Evolutionary conservation across 192 early-diverging fungal species (phyloP).

Genomic region (Funneliformis geosporum): DNA sequence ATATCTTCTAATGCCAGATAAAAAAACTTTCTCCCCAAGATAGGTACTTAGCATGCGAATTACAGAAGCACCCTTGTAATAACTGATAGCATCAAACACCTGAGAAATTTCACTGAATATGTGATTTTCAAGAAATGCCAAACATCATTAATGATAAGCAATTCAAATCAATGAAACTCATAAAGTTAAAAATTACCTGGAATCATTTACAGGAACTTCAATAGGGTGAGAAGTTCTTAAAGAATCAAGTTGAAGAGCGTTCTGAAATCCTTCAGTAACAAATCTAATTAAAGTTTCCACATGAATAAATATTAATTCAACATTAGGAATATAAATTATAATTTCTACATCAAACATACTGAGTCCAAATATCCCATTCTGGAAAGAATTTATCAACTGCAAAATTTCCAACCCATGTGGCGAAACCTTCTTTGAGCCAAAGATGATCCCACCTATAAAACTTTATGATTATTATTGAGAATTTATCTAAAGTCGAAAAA

Average conservation of each 20-base stretch:
- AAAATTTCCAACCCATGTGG: conserved; percentile 91
- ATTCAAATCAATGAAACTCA: not conserved
- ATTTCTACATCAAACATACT: conserved; percentile 14
- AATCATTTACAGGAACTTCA: conserved; percentile 81
- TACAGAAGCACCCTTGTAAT: conserved; percentile 89
- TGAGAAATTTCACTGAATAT: conserved; percentile 79
- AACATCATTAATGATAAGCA: not conserved
- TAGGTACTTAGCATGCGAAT: conserved; percentile 91
- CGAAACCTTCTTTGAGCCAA: conserved; percentile 98
- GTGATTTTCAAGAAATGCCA: not conserved
- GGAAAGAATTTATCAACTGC: conserved; percentile 90
- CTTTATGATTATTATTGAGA: not conserved
- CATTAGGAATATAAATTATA: not conserved
- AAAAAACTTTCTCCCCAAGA: conserved; percentile 68
- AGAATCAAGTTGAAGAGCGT: conserved; percentile 77
- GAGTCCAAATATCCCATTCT: conserved; percentile 92
- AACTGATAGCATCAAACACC: conserved; percentile 94
- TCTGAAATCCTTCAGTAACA: conserved; percentile 73
- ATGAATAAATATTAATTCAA: not conserved
- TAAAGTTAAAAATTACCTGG: conserved; percentile 34
- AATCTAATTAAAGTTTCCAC: conserved; percentile 45
- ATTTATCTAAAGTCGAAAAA: not conserved
- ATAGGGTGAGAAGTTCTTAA: conserved; percentile 91
- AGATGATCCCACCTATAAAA: conserved; percentile 76
- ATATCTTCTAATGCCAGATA: conserved; percentile 72